Base-by-base conservation (phyloP, 2,329 filamentous ascomycete species). In the Byssochlamys sp. region DNA sequence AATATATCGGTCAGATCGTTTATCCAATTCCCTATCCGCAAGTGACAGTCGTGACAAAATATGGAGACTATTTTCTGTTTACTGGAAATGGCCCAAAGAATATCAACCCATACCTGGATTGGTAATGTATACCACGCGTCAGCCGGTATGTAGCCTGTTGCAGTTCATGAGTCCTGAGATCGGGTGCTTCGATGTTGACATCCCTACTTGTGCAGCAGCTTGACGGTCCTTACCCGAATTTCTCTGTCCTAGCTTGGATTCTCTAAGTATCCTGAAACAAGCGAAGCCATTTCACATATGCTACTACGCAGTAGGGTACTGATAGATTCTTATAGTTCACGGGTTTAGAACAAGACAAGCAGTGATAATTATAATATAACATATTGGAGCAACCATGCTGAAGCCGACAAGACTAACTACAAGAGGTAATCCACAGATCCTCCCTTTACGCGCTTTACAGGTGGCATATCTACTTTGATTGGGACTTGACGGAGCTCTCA, bases 101-200 rank as follows among this genome's bases (percentile, higher is more conserved):
- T 50, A 45, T 45, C 14, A 45, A 45, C 35, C 54, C 54, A 24
- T 50, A 50, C 11, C 48, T 55, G 39, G 54, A 55, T 24, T 55
- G 54, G 54, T 45, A 49, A 52, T 52, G 28, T 29, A 29, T 29
- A 52, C 25, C 2, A 52, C 28, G 28, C 28, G 4, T 19, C 50
- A 52, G 24, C 28, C 50, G 28, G 50, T 52, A 45, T 19, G 35
- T 45, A 45, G 35, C 14, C 12, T n/a, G n/a, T 4, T 19, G 12
- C 12, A 9, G 10, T 31, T 9, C 14, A 45, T 7, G n/a, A 19
- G n/a, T 45, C 14, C 35, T 45, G 35, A 19, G 14, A 19, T n/a
- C 14, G 2, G 14, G 3, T n/a, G 1, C 12, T 45, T n/a, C 4
- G 35, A 45, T n/a, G 35, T 19, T 45, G 12, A 45, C 35, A n/a